Evolutionary conservation across 805 yeast genomes (phyloP).

Genomic region (Metschnikowia koreensis): DNA sequence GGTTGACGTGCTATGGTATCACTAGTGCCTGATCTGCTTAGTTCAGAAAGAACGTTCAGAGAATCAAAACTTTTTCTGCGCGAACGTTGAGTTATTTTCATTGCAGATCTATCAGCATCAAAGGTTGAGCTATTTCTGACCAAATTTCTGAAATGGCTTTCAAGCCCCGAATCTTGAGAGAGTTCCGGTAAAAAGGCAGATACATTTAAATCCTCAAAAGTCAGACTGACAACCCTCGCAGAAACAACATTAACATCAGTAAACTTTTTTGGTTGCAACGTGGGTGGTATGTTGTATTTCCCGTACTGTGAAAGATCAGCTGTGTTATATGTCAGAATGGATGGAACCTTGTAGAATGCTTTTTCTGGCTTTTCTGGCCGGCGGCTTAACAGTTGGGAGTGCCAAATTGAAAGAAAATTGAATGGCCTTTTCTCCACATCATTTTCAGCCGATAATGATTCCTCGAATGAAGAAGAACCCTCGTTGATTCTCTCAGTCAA

Average conservation of each 20-base stretch:
- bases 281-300: conserved; percentile 25
- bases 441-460: conserved; percentile 41
- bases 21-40: conserved; percentile 4
- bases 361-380: conserved; percentile 6
- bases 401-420: conserved; percentile 43
- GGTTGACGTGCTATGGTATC: not conserved
- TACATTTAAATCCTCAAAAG: conserved; percentile 39
- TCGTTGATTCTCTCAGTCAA: conserved; percentile 27
- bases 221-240: conserved; percentile 43
- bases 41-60: conserved; percentile 27
- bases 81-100: not conserved
- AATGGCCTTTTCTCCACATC: conserved; percentile 30
- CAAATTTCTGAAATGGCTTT: conserved; percentile 39
- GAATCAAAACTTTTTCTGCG: conserved; percentile 26
- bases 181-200: conserved; percentile 47
- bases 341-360: conserved; percentile 15
- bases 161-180: conserved; percentile 49
- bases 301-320: conserved; percentile 13
- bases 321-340: conserved; percentile 15
- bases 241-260: conserved; percentile 43
- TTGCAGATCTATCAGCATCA: not conserved
- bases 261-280: conserved; percentile 31
- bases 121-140: not conserved
- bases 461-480: conserved; percentile 30
- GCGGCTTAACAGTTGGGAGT: conserved; percentile 28